A percentile compares a stretch with the other conserved stretches of the same genome.
These are phyloP conservation scores for Populus euphratica DNA, from an alignment of 345 rosid species.

Conservation along the genomic window DNA sequence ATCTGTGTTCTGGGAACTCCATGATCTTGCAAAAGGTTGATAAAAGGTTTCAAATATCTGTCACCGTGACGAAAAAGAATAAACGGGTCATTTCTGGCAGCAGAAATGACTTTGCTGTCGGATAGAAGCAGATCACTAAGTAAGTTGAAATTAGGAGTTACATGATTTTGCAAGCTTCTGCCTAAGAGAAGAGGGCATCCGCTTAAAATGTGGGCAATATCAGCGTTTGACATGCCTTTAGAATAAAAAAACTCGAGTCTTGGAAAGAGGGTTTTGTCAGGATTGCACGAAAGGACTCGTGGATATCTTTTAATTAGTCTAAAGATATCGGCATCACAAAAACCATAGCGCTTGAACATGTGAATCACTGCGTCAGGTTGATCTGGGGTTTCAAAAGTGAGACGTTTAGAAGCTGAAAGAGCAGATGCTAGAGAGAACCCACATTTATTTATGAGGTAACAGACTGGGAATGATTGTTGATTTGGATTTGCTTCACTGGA, in stretches of 20 bases:
- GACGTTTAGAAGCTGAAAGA: not conserved
- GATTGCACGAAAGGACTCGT: not conserved
- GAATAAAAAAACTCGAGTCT: slow-evolving; percentile 1
- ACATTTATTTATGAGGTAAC: slow-evolving; percentile 5
- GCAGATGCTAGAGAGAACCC: slow-evolving; percentile 13
- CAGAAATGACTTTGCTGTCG: not conserved
- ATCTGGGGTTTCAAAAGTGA: not conserved
- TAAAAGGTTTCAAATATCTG: not conserved
- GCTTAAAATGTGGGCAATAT: not conserved
- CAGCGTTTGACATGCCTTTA: not conserved
- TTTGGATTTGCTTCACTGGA: not conserved
- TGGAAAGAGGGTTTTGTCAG: not conserved
- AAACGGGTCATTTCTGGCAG: not conserved
- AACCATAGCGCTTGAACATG: not conserved
- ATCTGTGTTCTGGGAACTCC: slow-evolving; percentile 13
- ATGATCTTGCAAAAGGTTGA: slow-evolving; percentile 2
- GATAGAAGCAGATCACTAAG: slow-evolving; percentile 3
- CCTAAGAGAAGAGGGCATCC: not conserved
- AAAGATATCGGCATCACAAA: not conserved
- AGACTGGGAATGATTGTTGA: not conserved
- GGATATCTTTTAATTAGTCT: not conserved
- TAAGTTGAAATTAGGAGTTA: slow-evolving; percentile 12
- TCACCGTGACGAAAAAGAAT: not conserved
- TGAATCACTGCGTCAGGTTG: slow-evolving; percentile 1
- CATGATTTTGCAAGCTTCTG: slow-evolving; percentile 11